These are phyloP conservation scores for Novymonas esmeraldas DNA, from an alignment of 208 protist genomes.

Conservation along the genomic window DNA sequence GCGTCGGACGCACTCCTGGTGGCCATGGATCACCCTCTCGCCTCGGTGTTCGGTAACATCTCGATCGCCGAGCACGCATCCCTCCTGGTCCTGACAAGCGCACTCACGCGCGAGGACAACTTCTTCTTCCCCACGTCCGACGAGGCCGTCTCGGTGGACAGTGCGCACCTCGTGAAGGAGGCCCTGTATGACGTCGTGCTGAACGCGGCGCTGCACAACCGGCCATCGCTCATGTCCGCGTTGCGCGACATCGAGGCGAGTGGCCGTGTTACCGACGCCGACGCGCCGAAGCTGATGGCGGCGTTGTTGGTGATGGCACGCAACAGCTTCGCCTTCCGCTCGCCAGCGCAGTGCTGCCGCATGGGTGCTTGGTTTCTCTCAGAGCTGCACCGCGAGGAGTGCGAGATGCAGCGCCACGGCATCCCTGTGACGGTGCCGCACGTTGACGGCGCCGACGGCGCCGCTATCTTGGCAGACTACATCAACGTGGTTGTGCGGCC, in stretches of 20 bases:
- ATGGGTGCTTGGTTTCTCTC: slow-evolving; percentile 39
- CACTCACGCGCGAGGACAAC: slow-evolving; percentile 52
- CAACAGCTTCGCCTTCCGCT: slow-evolving; percentile 70
- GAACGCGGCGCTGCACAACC: slow-evolving; percentile 30
- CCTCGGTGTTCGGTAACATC: slow-evolving; percentile 74
- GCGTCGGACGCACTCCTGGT: slow-evolving; percentile 74
- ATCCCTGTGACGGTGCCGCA: slow-evolving; percentile 39
- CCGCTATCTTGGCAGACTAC: slow-evolving; percentile 49
- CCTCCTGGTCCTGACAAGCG: slow-evolving; percentile 55
- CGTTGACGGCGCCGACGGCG: slow-evolving; percentile 12
- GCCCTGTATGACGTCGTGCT: slow-evolving; percentile 58
- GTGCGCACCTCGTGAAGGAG: slow-evolving; percentile 53
- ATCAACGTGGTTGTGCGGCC: slow-evolving; percentile 48
- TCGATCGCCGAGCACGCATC: slow-evolving; percentile 50
- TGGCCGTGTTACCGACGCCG: slow-evolving; percentile 41
- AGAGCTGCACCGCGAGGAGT: slow-evolving; percentile 61
- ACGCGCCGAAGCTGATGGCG: slow-evolving; percentile 50
- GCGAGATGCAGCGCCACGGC: slow-evolving; percentile 47
- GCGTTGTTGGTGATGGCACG: slow-evolving; percentile 57
- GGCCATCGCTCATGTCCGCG: slow-evolving; percentile 42
- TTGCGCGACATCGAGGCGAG: slow-evolving; percentile 36
- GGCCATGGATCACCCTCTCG: slow-evolving; percentile 68
- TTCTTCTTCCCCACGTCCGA: slow-evolving; percentile 43
- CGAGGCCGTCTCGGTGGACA: slow-evolving; percentile 21
- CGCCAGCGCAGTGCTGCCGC: slow-evolving; percentile 47